Base-by-base conservation (phyloP, 768 basidiomycete genomes). In the Mycena metata region DNA sequence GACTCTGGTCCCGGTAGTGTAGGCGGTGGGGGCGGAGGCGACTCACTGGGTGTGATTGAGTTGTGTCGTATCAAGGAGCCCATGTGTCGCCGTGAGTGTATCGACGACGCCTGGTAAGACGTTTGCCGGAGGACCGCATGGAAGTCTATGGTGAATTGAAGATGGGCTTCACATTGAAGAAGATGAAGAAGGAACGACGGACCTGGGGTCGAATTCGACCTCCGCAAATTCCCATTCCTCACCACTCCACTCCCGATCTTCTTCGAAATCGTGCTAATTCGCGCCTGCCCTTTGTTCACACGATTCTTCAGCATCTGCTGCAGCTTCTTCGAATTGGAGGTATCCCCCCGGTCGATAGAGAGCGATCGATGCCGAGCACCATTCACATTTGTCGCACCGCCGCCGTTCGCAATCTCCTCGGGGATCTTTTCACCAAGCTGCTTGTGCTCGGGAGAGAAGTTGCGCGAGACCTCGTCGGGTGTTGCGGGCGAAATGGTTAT, bases 211-310 rank as follows among this genome's bases (percentile, higher is more conserved):
- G 93, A 93, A 67, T 74, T 89, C 15, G 90, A 79, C 66, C 91
- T 84, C 72, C 88, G 87, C 61, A 93, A 73, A 60, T 77, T 80
- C 6, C 88, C 85, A 68, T 85, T 87, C 72, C 83, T 83, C 17
- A 82, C 85, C 21, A 92, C 90, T 8, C 91, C 91, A 72, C 88
- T 86, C 9, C 92, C 92, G 43, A 95, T 90, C 76, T 89, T 93
- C 76, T 85, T 88, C 36, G 92, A 92, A 57, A 94, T 92, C 19
- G 91, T 92, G 30, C 88, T 88, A 47, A 95, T 92, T 57, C 89
- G 85, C 8, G 83, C 90, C 64, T 90, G 90, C 9, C 90, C 87
- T 75, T 93, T 91, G 72, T 93, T 88, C 24, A 94, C 92, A 12
- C 88, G 85, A 65, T 86, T 85, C 78, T 91, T 94, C 67, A 94